A percentile compares a stretch with the other conserved stretches of the same genome.
phyloP scores from a whole-genome alignment of 2,329 filamentous ascomycete genomes.

The Penicillium verrucosum region DNA sequence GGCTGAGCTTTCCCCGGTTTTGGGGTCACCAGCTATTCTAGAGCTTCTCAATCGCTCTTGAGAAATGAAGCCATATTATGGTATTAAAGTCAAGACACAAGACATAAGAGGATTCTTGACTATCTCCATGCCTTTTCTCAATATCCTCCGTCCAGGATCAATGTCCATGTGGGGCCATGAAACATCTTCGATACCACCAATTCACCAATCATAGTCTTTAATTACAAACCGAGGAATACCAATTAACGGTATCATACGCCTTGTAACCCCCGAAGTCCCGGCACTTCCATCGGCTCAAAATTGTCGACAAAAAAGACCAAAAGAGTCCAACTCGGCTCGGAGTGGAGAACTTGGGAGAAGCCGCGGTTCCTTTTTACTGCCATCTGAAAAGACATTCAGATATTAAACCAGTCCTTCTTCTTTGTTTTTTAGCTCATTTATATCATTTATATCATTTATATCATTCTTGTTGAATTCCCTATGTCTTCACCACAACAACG shows the following conservation, averaged over 20 bases:
- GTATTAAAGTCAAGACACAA: too few relatives aligned
- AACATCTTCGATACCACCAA: not conserved
- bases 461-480: not conserved
- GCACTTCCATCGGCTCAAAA: slow-evolving; percentile 28
- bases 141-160: too few relatives aligned
- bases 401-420: slow-evolving; percentile 9
- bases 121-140: not conserved
- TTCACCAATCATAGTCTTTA: not conserved
- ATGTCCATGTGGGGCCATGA: not conserved
- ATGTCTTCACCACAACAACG: slow-evolving; percentile 42
- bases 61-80: not conserved
- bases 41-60: too few relatives aligned
- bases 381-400: slow-evolving; percentile 1
- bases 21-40: not conserved
- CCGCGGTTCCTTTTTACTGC: slow-evolving; percentile 24
- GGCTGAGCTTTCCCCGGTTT: slow-evolving; percentile 3
- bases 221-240: slow-evolving; percentile 20
- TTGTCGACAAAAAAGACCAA: not conserved
- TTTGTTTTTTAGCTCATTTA: not conserved
- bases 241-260: slow-evolving; percentile 30
- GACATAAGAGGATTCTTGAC: not conserved
- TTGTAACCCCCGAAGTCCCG: slow-evolving; percentile 13
- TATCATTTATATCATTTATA: not conserved
- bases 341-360: not conserved
- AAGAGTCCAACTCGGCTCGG: not conserved